Evolutionary conservation across 768 basidiomycete species (phyloP).

Genomic region (Cystoderma amianthinum): DNA sequence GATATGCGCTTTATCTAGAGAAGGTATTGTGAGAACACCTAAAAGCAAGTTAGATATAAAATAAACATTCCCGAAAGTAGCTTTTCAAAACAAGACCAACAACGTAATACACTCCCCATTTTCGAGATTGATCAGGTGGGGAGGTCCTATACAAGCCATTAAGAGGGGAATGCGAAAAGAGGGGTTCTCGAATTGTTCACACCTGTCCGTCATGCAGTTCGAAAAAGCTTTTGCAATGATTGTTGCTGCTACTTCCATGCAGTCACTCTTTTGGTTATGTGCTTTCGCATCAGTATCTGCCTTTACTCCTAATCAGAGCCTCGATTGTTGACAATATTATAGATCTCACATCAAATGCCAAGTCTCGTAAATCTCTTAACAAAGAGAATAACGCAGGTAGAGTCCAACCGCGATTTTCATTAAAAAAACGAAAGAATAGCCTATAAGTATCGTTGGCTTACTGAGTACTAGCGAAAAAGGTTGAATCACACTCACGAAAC

Average conservation of each 20-base stretch:
- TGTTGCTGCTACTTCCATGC: conserved; percentile 84
- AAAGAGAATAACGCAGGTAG: conserved; percentile 79
- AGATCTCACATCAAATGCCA: conserved; percentile 72
- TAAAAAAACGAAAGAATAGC: conserved; percentile 72
- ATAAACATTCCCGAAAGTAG: conserved; percentile 77
- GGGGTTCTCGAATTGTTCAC: background rate
- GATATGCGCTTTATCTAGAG: conserved; percentile 83
- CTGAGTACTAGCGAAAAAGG: no score
- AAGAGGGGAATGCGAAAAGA: background rate
- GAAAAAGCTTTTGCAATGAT: conserved; percentile 87
- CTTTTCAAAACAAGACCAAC: conserved; percentile 88
- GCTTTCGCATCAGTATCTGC: conserved; percentile 57
- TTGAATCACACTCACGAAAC: conserved; percentile 54
- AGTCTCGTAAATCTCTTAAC: conserved; percentile 72
- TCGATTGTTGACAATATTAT: background rate
- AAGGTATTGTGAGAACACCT: no score
- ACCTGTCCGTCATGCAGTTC: conserved; percentile 77
- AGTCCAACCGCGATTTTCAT: conserved; percentile 82
- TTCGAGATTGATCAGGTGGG: conserved; percentile 66
- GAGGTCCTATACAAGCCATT: conserved; percentile 38
- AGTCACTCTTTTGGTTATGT: conserved; percentile 49
- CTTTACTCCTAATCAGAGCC: conserved; percentile 20
- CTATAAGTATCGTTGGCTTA: conserved; percentile 24
- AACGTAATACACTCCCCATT: conserved; percentile 91
- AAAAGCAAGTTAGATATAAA: no score